Evolutionary conservation across 768 basidiomycete genomes (phyloP).

Genomic region (Pulveroboletus ravenelii): DNA sequence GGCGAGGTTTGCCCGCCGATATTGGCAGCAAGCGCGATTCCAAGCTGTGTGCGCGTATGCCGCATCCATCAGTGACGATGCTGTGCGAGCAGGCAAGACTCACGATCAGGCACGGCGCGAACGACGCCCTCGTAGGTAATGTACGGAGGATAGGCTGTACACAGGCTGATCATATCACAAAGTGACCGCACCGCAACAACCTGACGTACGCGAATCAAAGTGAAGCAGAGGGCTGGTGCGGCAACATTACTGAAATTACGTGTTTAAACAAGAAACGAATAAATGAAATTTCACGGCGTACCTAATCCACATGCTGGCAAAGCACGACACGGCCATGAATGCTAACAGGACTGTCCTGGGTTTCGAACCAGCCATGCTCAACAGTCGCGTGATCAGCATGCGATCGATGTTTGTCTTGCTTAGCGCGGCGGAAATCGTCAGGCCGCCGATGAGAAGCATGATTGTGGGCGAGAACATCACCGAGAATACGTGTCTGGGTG

Average conservation of each 20-base stretch:
- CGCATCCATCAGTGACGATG: neutral
- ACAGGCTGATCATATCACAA: constrained; percentile 6
- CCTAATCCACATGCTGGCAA: constrained; percentile 99
- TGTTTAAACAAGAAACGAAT: constrained; percentile 1
- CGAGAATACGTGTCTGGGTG: constrained; percentile 77
- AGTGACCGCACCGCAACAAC: neutral
- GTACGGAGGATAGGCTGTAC: constrained; percentile 87
- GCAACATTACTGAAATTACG: constrained; percentile 75
- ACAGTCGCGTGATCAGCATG: constrained; percentile 83
- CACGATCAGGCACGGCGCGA: constrained; percentile 89
- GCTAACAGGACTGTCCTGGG: constrained; percentile 86
- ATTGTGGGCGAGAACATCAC: constrained; percentile 97
- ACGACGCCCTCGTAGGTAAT: constrained; percentile 78
- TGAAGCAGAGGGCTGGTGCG: constrained; percentile 95
- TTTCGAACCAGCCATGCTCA: constrained; percentile 84
- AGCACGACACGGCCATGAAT: constrained; percentile 95
- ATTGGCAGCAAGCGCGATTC: constrained; percentile 96
- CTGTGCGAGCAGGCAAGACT: constrained; percentile 28
- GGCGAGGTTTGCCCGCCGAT: constrained; percentile 97
- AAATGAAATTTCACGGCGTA: constrained; percentile 24
- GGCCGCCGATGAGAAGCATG: constrained; percentile 96
- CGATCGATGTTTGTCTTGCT: constrained; percentile 95
- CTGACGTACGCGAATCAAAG: constrained; percentile 77
- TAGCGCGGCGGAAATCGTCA: constrained; percentile 94
- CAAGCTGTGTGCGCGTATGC: constrained; percentile 50